Evolutionary conservation across 108 stramenopile species (phyloP).

Genomic region (Parmales sp.): DNA sequence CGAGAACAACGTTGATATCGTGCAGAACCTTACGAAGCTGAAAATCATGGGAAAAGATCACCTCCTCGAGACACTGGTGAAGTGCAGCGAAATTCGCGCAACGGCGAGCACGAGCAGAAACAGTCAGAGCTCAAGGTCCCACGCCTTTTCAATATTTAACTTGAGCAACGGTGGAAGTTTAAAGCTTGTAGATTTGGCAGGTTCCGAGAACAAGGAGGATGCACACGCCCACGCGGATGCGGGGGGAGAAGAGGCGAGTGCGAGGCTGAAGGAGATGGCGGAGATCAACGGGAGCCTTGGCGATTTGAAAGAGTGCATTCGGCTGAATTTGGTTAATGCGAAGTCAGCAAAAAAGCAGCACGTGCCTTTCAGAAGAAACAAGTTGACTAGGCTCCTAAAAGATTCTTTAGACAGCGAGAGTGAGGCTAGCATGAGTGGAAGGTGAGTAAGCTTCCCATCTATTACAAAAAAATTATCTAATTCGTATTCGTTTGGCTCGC

Average conservation of each 20-base stretch:
- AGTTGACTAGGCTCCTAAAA: background rate
- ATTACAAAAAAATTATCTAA: too few relatives aligned
- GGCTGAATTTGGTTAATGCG: background rate
- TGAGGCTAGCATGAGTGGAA: background rate
- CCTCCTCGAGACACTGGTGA: background rate
- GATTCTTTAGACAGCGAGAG: background rate
- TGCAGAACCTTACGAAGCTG: background rate
- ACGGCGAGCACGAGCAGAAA: background rate
- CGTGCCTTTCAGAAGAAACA: background rate
- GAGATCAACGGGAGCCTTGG: conserved; percentile 9
- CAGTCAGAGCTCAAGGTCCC: background rate
- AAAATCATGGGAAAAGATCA: background rate
- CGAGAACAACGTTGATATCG: background rate
- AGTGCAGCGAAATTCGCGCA: background rate
- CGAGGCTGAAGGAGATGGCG: conserved; percentile 11
- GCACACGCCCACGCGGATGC: background rate
- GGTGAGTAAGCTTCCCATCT: background rate
- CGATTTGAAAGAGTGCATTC: conserved; percentile 1
- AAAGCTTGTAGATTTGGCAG: background rate
- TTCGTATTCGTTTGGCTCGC: too few relatives aligned
- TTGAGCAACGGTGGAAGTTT: background rate
- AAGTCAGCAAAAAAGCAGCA: background rate
- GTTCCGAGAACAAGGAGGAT: background rate
- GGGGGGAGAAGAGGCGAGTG: background rate
- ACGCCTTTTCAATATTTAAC: background rate